Base-by-base conservation (phyloP, 192 early-diverging fungal species). In the Coemansia asiatica region DNA sequence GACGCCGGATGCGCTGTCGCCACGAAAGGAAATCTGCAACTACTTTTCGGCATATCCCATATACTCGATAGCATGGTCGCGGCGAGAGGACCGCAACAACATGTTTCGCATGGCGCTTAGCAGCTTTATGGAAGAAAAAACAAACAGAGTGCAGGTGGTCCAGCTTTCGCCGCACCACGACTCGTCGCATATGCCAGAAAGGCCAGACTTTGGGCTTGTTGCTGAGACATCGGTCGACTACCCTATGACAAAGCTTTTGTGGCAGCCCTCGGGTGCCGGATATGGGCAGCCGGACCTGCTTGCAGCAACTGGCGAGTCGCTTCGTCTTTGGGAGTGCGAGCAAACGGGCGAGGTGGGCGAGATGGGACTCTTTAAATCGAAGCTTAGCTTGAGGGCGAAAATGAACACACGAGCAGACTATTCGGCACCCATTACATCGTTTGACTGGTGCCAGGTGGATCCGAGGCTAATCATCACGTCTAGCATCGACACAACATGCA, bases 401-500 rank as follows among this genome's bases (percentile, higher is more conserved):
- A 75, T 80, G 72, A 66, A 65, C 23, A 86, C 72, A 1, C 73
- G 84, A 1, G 87, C 88, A 16, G 94, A 95, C 55, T 90, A 89
- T 60, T 87, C 86, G 36, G 94, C 95, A 0, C 97, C 96, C 13
- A 69, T 99, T 21, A 97, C 97, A 8, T 92, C 94, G 6, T 95
- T 99, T 71, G 97, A 99, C 81, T 98, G 97, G 96, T 97, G 95
- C 77, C 89, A 90, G 68, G 80, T 85, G 6, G 91, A 97, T 69
- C 90, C 94, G 15, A 79, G 86, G 13, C 69, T 96, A 36, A 83
- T 94, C 56, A 93, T 99, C 5, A 95, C 97, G 6, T 90, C 91
- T 36, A 91, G 90, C 63, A 95, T 99, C 51, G 97, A 99, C 74
- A 99, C 97, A 1, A 99, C 97, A n/a, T 99, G 97, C 71, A 98